Evolutionary conservation across 306 rosid genomes (phyloP).

Genomic region (Dalbergia cochinchinensis): DNA sequence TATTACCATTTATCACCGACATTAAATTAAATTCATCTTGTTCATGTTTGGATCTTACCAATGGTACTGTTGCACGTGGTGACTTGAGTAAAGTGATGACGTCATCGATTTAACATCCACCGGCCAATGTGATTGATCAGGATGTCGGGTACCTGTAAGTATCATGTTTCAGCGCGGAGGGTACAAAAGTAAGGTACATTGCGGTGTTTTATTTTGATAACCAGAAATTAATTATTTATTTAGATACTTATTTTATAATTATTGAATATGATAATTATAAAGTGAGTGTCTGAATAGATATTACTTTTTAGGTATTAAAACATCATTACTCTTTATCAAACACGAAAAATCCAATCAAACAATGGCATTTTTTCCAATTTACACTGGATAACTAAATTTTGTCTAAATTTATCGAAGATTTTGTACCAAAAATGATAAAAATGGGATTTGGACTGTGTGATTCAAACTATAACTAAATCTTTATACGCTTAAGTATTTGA

Average conservation of each 20-base stretch:
- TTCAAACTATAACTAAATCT: too few species aligned
- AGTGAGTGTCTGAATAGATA: too few species aligned
- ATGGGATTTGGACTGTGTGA: too few species aligned
- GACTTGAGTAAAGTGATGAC: not conserved
- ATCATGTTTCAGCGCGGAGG: not conserved
- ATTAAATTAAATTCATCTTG: not conserved
- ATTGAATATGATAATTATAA: too few species aligned
- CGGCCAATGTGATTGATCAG: not conserved
- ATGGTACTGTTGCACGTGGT: conserved; percentile 7
- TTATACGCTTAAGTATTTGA: too few species aligned
- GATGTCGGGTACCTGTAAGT: too few species aligned
- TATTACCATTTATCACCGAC: not conserved
- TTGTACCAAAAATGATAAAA: too few species aligned
- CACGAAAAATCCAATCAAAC: not conserved
- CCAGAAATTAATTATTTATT: too few species aligned
- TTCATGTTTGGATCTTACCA: conserved; percentile 3
- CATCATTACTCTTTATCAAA: too few species aligned
- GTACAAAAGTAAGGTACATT: not conserved
- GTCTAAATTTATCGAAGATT: not conserved
- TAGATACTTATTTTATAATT: too few species aligned
- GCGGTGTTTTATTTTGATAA: too few species aligned
- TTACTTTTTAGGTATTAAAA: too few species aligned
- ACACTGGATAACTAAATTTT: not conserved
- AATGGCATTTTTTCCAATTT: not conserved
- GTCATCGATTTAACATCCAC: not conserved